phyloP scores from a whole-genome alignment of 345 rosid genomes.

The Eucalyptus erythrocorys region DNA sequence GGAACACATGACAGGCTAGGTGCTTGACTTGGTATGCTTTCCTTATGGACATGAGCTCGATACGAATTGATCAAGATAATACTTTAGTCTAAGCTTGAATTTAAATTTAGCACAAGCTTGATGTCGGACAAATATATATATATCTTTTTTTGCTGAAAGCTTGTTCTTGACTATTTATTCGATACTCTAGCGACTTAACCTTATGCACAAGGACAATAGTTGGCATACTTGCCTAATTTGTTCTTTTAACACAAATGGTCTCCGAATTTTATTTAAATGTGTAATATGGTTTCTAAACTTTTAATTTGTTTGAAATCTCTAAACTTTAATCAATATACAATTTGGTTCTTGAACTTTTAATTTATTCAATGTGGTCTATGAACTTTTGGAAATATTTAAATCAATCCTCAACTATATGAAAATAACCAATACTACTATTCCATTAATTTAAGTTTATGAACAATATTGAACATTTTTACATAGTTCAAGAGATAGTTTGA shows the following conservation, averaged over 20 bases:
- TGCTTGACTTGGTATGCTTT: not conserved
- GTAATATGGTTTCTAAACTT: accelerated
- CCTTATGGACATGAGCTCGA: not conserved
- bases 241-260: not conserved
- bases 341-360: accelerated
- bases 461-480: accelerated
- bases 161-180: not conserved
- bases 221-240: not conserved
- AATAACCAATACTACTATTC: too few relatives aligned
- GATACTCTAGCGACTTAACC: not conserved
- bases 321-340: too few relatives aligned
- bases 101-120: not conserved
- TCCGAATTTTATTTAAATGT: not conserved
- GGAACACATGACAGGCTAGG: not conserved
- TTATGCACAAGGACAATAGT: not conserved
- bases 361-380: too few relatives aligned
- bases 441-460: too few relatives aligned
- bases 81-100: not conserved
- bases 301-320: accelerated
- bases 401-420: not conserved
- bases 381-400: too few relatives aligned
- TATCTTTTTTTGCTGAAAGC: not conserved
- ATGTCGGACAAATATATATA: too few relatives aligned
- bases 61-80: not conserved
- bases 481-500: accelerated